phyloP scores from a whole-genome alignment of 2,329 filamentous ascomycete species.

The Colletotrichum tabaci region DNA sequence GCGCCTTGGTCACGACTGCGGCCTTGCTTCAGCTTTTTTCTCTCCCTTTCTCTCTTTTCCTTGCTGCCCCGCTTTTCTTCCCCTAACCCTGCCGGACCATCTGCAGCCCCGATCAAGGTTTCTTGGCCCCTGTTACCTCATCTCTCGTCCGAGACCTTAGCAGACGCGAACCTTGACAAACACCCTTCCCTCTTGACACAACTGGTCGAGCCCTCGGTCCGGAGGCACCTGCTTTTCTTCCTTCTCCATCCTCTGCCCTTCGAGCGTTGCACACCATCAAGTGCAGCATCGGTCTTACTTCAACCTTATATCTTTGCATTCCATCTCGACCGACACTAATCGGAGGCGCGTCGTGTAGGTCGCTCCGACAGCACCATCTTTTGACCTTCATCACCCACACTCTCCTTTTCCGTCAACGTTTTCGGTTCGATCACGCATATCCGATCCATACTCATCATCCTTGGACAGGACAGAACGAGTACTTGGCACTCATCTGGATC shows the following conservation, averaged over 20 bases:
- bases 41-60: constrained; percentile 22
- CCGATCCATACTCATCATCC: not conserved
- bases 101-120: constrained; percentile 42
- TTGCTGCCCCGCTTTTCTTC: constrained; percentile 20
- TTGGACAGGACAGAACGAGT: constrained; percentile 13
- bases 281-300: constrained; percentile 12
- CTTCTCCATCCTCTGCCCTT: constrained; percentile 3
- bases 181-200: constrained; percentile 30
- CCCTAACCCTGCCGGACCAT: constrained; percentile 41
- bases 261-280: constrained; percentile 11
- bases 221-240: constrained; percentile 37
- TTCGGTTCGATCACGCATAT: constrained; percentile 18
- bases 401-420: constrained; percentile 23
- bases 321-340: constrained; percentile 30
- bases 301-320: constrained; percentile 7
- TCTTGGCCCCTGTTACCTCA: constrained; percentile 43
- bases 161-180: constrained; percentile 42
- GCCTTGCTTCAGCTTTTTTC: constrained; percentile 28
- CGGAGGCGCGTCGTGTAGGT: constrained; percentile 33
- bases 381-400: not conserved
- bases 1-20: constrained; percentile 36
- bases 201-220: constrained; percentile 30
- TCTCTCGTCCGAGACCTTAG: constrained; percentile 40
- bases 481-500: constrained; percentile 4
- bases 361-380: constrained; percentile 21